These are phyloP conservation scores for Pythium biforme DNA, from an alignment of 352 stramenopile species.

Conservation along the genomic window DNA sequence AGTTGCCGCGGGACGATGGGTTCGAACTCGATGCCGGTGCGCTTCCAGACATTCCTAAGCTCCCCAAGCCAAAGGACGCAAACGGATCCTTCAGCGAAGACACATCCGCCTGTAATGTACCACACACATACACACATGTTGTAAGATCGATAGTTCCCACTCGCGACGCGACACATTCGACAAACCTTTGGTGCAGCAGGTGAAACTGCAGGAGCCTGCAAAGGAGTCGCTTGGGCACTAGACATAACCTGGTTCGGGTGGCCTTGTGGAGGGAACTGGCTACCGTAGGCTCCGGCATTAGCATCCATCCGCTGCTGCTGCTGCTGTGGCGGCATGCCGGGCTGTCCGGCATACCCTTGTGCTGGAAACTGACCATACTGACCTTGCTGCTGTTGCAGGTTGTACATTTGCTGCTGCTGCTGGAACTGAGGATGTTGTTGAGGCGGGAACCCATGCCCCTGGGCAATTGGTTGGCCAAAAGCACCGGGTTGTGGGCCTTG, in stretches of 20 bases:
- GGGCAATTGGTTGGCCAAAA: conserved; percentile 11
- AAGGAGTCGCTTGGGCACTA: conserved; percentile 1
- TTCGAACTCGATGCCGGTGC: conserved; percentile 25
- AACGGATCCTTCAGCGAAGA: conserved; percentile 70
- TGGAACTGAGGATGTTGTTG: conserved; percentile 30
- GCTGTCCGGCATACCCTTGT: conserved; percentile 24
- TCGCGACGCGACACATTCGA: background rate
- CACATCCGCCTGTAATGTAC: conserved; percentile 22
- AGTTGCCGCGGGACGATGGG: conserved; percentile 31
- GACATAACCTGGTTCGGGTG: conserved; percentile 6
- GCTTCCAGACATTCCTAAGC: conserved; percentile 41
- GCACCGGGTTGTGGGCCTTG: conserved; percentile 11
- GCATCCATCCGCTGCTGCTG: conserved; percentile 40
- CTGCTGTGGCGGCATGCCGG: conserved; percentile 24
- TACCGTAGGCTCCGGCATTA: background rate
- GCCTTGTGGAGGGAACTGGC: conserved; percentile 27
- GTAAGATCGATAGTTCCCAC: background rate
- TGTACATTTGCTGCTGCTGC: conserved; percentile 30
- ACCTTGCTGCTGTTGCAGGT: conserved; percentile 16
- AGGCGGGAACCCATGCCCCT: conserved; percentile 18
- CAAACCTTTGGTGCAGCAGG: conserved; percentile 41
- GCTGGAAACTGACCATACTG: conserved; percentile 25
- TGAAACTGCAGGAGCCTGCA: conserved; percentile 21
- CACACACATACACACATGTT: background rate
- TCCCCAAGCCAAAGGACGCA: conserved; percentile 60